A percentile compares a stretch with the other conserved stretches of the same genome.
Conservation (phyloP, 1,284 basidiomycete genomes). For the Irpex sp. region DNA sequence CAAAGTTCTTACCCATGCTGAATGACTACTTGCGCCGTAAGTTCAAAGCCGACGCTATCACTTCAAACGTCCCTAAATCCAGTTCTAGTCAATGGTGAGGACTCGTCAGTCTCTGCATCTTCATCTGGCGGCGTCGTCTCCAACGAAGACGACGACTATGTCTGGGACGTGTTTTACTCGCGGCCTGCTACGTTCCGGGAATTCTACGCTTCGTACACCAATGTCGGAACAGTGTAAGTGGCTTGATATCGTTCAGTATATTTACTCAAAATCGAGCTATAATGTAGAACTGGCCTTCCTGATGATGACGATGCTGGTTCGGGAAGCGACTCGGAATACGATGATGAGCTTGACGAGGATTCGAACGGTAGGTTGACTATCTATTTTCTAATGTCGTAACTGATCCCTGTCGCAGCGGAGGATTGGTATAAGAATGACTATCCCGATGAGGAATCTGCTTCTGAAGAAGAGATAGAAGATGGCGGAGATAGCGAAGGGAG, state of each 20-base stretch:
- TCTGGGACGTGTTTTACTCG: constrained; percentile 79
- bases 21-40: constrained; percentile 66
- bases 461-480: constrained; percentile 24
- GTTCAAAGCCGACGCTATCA: constrained; percentile 15
- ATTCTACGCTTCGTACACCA: constrained; percentile 48
- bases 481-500: constrained; percentile 36
- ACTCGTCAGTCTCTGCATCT: constrained; percentile 14
- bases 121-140: constrained; percentile 6
- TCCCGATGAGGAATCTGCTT: constrained; percentile 61
- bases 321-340: constrained; percentile 57
- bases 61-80: background rate
- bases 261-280: too few species aligned
- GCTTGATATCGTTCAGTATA: background rate
- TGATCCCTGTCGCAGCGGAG: constrained; percentile 47
- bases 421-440: constrained; percentile 82
- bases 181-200: constrained; percentile 54
- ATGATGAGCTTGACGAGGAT: constrained; percentile 77
- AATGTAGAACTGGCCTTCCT: constrained; percentile 59
- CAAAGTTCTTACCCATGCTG: constrained; percentile 68
- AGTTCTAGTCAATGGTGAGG: constrained; percentile 22
- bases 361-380: constrained; percentile 57
- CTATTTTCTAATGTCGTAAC: background rate
- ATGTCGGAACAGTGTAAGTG: constrained; percentile 65
- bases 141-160: constrained; percentile 53
- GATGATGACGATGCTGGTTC: constrained; percentile 48